Conservation (phyloP, 2,329 filamentous ascomycete genomes). For the Sarocladiaceae sp. region DNA sequence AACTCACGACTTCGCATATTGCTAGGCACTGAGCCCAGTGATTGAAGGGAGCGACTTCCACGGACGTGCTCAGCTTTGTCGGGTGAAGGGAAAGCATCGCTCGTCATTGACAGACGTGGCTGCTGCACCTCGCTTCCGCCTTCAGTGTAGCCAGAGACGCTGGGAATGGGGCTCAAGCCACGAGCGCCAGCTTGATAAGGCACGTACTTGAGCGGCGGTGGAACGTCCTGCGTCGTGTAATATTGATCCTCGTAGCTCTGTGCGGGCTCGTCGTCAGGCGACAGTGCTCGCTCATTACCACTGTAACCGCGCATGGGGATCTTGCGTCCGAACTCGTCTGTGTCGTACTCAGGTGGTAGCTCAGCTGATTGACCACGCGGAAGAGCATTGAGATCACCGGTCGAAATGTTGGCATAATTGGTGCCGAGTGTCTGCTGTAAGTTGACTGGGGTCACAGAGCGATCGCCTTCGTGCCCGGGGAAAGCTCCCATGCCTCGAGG, state of each 20-base stretch:
- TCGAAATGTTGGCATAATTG: conserved; percentile 58
- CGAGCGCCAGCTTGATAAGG: conserved; percentile 63
- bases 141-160: conserved; percentile 79
- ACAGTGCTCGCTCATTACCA: conserved; percentile 26
- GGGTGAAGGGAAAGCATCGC: conserved; percentile 56
- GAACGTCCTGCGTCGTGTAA: conserved; percentile 56
- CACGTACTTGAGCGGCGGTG: conserved; percentile 58
- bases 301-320: conserved; percentile 35
- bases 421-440: conserved; percentile 59
- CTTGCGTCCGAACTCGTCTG: conserved; percentile 37
- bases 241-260: conserved; percentile 38
- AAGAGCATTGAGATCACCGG: conserved; percentile 50
- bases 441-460: conserved; percentile 36
- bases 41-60: conserved; percentile 28
- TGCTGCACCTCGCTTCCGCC: conserved; percentile 53
- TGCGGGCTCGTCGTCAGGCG: conserved; percentile 29
- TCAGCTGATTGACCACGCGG: conserved; percentile 40
- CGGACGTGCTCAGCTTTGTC: conserved; percentile 37
- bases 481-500: conserved; percentile 55
- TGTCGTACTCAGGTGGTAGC: conserved; percentile 35
- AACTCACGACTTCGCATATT: conserved; percentile 43
- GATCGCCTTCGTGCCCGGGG: conserved; percentile 24
- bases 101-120: conserved; percentile 51
- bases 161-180: conserved; percentile 82
- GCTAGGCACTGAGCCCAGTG: conserved; percentile 28